Percentiles rank a stretch among this genome's conserved stretches.
These are phyloP conservation scores for Theobroma grandiflorum DNA, from an alignment of 441 rosid genomes.

Conservation along the genomic window DNA sequence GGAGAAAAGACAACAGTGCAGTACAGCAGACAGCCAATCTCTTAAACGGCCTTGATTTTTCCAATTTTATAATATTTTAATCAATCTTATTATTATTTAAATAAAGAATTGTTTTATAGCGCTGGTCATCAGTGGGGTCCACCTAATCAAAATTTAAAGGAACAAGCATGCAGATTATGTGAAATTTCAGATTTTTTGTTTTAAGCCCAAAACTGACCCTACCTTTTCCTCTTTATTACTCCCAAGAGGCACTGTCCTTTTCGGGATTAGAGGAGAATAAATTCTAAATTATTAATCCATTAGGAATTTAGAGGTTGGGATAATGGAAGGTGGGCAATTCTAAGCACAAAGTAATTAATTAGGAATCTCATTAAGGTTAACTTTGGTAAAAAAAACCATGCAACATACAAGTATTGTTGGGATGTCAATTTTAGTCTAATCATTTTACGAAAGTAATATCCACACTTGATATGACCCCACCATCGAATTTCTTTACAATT, in stretches of 20 bases:
- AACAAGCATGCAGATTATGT: slow-evolving; percentile 10
- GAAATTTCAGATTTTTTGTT: background rate
- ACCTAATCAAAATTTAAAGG: background rate
- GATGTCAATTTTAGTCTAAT: no score
- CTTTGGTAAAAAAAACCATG: no score
- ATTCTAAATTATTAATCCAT: no score
- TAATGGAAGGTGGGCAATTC: no score
- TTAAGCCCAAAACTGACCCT: background rate
- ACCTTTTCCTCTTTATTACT: background rate
- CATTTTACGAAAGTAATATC: no score
- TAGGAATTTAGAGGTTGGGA: no score
- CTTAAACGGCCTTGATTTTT: slow-evolving; percentile 23
- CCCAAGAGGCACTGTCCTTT: background rate
- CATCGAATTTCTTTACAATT: no score
- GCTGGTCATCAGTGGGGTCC: slow-evolving; percentile 13
- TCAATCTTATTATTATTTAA: background rate
- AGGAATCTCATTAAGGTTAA: no score
- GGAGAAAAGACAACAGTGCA: background rate
- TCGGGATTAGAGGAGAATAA: background rate
- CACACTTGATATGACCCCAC: no score
- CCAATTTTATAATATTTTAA: slow-evolving; percentile 5
- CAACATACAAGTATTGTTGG: no score
- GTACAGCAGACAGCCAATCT: slow-evolving; percentile 10
- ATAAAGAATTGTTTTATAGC: background rate
- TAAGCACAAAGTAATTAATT: no score